Base-by-base conservation (phyloP, 2,329 filamentous ascomycete genomes). In the Diatrype stigma region DNA sequence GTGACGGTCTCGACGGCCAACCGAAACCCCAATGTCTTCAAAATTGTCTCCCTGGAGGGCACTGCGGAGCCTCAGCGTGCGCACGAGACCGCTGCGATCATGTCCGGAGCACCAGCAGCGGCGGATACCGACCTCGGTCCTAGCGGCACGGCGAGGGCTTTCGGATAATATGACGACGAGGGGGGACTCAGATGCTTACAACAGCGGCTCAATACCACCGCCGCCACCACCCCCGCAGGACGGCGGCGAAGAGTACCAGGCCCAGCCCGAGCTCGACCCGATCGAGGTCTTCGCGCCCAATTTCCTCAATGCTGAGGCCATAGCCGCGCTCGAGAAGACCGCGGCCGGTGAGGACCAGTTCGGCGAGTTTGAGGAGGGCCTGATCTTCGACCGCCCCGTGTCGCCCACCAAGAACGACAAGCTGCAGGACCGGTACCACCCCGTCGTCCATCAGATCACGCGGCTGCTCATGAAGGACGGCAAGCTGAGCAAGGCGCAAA, bases 381-480 rank as follows among this genome's bases (percentile, higher is more conserved):
- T 89, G 67, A 95, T 93, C 66, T 96, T 90, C 63, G 83, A 82
- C 3, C 73, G 90, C 56, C 91, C 91, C 1, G 73, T 77, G 34
- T 72, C 85, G 50, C 84, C 87, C 6, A 48, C 49, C 38, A 64
- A 65, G 49, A 63, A 74, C 28, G 67, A 76, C 65, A 79, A 89
- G 70, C 73, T 93, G 61, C 88, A 91, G 70, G 78, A 89, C 66
- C 84, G 94, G 63, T 96, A 97, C 67, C 88, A 96, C 66, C 84
- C 89, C 2, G 79, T 96, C 7, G 77, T 97, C 45, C 77, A 87
- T 58, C 94, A 96, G 74, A 79, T 97, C 61, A 96, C 91, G 17
- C 92, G 91, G 67, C 77, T 96, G 60, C 72, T 99, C 56, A 99
- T 97, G 93, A 78, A 79, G 62, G 82, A 97, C 70, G 94, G 94